Evolutionary conservation across 208 protist species (phyloP).

Genomic region (Leishmania mexicana): DNA sequence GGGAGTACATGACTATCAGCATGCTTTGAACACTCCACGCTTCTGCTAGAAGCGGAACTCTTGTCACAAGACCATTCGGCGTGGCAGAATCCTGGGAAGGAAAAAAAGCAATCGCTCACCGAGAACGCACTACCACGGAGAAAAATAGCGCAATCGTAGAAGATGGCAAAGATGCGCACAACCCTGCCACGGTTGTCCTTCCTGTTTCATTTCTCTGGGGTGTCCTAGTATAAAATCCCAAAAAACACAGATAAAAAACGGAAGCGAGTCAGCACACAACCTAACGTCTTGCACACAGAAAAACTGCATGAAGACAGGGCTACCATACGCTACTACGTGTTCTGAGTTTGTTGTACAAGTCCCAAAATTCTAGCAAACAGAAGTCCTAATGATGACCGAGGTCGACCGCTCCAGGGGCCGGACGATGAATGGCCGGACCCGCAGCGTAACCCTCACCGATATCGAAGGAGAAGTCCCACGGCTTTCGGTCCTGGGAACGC

Average conservation of each 20-base stretch:
- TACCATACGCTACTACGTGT: not conserved
- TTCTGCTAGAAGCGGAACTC: not conserved
- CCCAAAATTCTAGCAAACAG: not conserved
- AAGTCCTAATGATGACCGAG: conserved; percentile 65
- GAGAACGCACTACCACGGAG: not conserved
- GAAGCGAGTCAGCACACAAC: not conserved
- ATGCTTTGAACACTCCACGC: not conserved
- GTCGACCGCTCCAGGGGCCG: conserved; percentile 76
- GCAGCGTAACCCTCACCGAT: conserved; percentile 89
- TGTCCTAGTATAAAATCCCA: not conserved
- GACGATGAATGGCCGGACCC: conserved; percentile 66
- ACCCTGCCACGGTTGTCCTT: not conserved
- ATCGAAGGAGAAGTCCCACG: conserved; percentile 90
- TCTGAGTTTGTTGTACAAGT: not conserved
- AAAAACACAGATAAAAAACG: not conserved
- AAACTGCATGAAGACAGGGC: not conserved
- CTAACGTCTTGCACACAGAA: not conserved
- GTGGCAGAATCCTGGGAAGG: not conserved
- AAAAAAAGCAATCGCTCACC: not conserved
- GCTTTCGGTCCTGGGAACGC: conserved; percentile 76
- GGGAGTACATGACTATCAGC: not conserved
- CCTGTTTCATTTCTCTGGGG: not conserved
- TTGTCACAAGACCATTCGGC: not conserved
- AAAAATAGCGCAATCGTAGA: not conserved
- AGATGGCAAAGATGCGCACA: not conserved